Evolutionary conservation across 371 early-diverging fungal species (phyloP).

Genomic region (Mortierella sp.): DNA sequence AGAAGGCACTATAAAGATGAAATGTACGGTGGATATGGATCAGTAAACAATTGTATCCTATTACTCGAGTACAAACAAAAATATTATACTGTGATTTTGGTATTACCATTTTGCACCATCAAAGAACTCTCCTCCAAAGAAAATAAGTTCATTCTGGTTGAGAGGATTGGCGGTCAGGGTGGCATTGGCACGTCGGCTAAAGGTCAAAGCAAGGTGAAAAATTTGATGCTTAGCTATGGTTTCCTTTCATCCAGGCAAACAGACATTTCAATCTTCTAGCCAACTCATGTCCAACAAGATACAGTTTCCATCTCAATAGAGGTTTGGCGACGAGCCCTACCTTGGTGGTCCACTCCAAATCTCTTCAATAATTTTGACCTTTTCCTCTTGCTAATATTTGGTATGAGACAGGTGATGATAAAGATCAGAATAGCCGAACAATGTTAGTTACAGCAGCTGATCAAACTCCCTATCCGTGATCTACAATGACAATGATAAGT

Average conservation of each 20-base stretch:
- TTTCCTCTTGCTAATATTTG: slow-evolving; percentile 58
- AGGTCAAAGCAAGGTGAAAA: not conserved
- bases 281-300: not conserved
- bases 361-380: slow-evolving; percentile 64
- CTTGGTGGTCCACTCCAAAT: slow-evolving; percentile 61
- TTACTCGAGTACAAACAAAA: not conserved
- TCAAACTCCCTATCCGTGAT: no score
- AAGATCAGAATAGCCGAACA: no score
- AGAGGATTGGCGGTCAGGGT: slow-evolving; percentile 68
- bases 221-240: not conserved
- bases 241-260: not conserved
- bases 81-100: not conserved
- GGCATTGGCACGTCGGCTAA: slow-evolving; percentile 65
- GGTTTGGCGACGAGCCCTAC: slow-evolving; percentile 3
- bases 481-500: no score
- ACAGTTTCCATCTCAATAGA: not conserved
- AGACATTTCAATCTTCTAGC: not conserved
- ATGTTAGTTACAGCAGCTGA: no score
- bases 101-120: slow-evolving; percentile 62
- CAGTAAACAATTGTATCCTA: not conserved
- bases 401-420: not conserved
- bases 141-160: slow-evolving; percentile 63
- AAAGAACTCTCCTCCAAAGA: slow-evolving; percentile 76
- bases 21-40: not conserved
- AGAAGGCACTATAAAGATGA: slow-evolving; percentile 39